phyloP scores from a whole-genome alignment of 805 yeast genomes.

The Cyberlindnera amylophila region DNA sequence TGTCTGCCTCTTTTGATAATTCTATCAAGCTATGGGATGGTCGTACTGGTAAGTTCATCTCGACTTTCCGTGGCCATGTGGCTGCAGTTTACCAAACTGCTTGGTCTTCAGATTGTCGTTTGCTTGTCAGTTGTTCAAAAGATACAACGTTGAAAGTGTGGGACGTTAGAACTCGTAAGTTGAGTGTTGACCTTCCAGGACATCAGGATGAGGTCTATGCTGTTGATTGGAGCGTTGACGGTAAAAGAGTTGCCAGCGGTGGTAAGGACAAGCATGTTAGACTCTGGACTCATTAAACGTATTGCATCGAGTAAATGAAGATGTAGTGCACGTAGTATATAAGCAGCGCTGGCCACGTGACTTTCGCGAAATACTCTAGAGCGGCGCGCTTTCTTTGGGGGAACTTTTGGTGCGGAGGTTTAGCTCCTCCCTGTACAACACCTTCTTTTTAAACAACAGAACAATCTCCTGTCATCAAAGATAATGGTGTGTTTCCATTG shows the following conservation, averaged over 20 bases:
- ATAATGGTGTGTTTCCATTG: too few species aligned
- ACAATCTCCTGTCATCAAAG: too few species aligned
- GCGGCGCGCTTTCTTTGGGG: too few species aligned
- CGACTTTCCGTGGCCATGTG: slow-evolving; percentile 94
- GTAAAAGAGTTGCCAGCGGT: slow-evolving; percentile 91
- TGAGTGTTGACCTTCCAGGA: slow-evolving; percentile 89
- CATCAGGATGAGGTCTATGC: slow-evolving; percentile 95
- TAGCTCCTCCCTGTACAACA: too few species aligned
- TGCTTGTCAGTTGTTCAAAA: slow-evolving; percentile 89
- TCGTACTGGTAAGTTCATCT: slow-evolving; percentile 78
- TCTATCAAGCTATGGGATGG: slow-evolving; percentile 97
- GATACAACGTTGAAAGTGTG: slow-evolving; percentile 95
- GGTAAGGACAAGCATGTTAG: slow-evolving; percentile 95
- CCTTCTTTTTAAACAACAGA: too few species aligned
- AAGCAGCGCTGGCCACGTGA: too few species aligned
- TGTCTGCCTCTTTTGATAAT: slow-evolving; percentile 93
- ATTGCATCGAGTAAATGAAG: background rate
- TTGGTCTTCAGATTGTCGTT: slow-evolving; percentile 93
- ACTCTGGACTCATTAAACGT: slow-evolving; percentile 73
- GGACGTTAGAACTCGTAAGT: slow-evolving; percentile 85
- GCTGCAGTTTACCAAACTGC: slow-evolving; percentile 97
- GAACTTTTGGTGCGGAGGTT: too few species aligned
- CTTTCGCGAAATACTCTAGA: too few species aligned
- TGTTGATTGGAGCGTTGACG: slow-evolving; percentile 97
- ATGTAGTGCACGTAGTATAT: too few species aligned